Base-by-base conservation (phyloP, 2,329 filamentous ascomycete genomes). In the Alternaria ventricosa region DNA sequence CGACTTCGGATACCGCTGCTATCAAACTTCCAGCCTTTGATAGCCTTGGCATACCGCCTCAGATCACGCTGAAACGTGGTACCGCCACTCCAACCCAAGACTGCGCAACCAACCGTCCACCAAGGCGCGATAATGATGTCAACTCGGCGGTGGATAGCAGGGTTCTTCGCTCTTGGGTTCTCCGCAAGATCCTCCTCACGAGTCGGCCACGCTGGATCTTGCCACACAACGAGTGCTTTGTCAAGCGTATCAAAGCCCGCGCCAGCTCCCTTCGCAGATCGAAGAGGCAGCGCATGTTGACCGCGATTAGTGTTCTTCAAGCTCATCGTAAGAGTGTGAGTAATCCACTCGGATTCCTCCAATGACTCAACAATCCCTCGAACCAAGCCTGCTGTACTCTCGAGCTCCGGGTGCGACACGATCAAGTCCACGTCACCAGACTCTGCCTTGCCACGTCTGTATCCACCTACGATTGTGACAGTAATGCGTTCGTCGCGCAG, bases 151-250 rank as follows among this genome's bases (percentile, higher is more conserved):
- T 97, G 95, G 1, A 87, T 86, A 70, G 93, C 93, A 0, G 88
- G 86, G 64, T 94, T 94, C 72, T 87, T 87, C 2, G 80, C 78
- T 51, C 78, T 75, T 1, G 79, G 70, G 49, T 82, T 71, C 2
- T 63, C 63, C 0, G 70, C 75, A 11, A 79, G 69, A 53, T 82
- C 82, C 13, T 62, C 77, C 1, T 73, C 74, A 60, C 80, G 79
- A 0, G 75, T 78, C 6, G 80, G 77, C 77, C 82, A 82, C 3
- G 66, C 55, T 0, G 90, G 90, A 73, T 94, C 85, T 75, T 97
- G 92, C 95, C 95, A 98, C 0, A 97, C 93, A 1, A 97, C 91
- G 56, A 98, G 82, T 0, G 94, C 94, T 78, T 97, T 97, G 78
- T 98, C 94, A 1, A 98, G 85, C 0, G 89, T 92, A 75, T 97